Percentiles rank a stretch among this genome's conserved stretches.
Conservation (phyloP, 305 asterid genomes). For the Fraxinus sp. region DNA sequence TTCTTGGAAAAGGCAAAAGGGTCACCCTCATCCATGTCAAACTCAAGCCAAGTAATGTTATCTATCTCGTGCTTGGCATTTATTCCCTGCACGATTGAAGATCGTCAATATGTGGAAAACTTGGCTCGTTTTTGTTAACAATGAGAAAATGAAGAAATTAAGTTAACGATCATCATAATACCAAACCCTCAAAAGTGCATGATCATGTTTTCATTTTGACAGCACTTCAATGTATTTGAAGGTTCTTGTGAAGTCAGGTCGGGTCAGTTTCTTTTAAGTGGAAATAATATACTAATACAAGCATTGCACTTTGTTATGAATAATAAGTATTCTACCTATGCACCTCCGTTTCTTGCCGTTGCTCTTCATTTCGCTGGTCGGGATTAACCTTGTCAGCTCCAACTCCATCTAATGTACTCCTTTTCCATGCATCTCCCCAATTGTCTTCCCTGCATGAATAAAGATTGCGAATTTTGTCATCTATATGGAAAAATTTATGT, state of each 20-base stretch:
- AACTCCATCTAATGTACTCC: background rate
- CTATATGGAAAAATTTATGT: background rate
- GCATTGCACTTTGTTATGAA: background rate
- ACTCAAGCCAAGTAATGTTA: constrained; percentile 33
- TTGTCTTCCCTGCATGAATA: background rate
- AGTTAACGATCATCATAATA: background rate
- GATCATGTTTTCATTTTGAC: background rate
- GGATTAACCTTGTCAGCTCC: background rate
- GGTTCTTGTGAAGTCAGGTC: background rate
- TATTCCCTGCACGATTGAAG: background rate
- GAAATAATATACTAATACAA: background rate
- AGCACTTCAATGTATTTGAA: background rate
- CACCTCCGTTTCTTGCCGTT: background rate
- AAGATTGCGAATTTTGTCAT: background rate
- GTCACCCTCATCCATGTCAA: constrained; percentile 79
- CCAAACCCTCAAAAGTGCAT: background rate
- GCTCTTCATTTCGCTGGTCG: background rate
- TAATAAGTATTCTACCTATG: background rate
- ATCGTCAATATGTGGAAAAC: background rate
- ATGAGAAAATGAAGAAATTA: background rate
- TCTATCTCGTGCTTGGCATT: background rate
- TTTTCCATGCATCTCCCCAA: background rate
- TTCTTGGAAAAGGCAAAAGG: constrained; percentile 62
- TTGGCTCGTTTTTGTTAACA: background rate
- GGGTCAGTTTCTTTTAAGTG: background rate